Evolutionary conservation across 331 rosid species (phyloP).

Genomic region (Arachis monticola): DNA sequence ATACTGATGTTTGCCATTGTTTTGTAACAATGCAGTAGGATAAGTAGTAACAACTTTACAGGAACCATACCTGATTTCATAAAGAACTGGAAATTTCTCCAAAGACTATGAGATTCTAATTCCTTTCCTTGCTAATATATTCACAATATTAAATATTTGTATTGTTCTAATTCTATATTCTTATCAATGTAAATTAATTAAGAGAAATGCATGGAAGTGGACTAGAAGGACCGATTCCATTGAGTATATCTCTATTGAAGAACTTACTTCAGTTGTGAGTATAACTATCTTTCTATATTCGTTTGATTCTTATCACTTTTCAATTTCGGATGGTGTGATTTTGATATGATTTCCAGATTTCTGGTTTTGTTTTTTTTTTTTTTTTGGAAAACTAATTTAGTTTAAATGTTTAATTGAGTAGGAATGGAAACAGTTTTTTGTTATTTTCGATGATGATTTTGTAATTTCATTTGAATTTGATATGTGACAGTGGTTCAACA

Average conservation of each 20-base stretch:
- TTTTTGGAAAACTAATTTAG: no score
- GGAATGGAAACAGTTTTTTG: no score
- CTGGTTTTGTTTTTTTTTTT: no score
- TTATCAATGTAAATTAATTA: constrained; percentile 11
- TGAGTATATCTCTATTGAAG: constrained; percentile 57
- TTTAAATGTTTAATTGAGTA: no score
- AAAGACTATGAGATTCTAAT: constrained; percentile 62
- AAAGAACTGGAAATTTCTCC: constrained; percentile 60
- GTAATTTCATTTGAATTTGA: no score
- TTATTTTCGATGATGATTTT: no score
- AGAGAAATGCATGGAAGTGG: constrained; percentile 87
- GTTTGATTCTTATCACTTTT: no score
- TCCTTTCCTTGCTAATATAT: background rate
- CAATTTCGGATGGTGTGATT: no score
- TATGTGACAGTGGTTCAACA: no score
- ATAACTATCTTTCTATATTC: constrained; percentile 1
- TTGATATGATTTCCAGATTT: no score
- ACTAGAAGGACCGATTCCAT: constrained; percentile 75
- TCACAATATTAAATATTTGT: background rate
- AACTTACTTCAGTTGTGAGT: constrained; percentile 64
- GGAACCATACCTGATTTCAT: constrained; percentile 68
- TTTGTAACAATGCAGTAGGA: constrained; percentile 59
- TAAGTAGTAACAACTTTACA: constrained; percentile 62
- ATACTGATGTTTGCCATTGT: constrained; percentile 15
- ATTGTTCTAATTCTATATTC: background rate